Percentiles rank a stretch among this genome's conserved stretches.
These are phyloP conservation scores for Calonectria hongkongensis DNA, from an alignment of 2,329 filamentous ascomycete genomes.

Conservation along the genomic window DNA sequence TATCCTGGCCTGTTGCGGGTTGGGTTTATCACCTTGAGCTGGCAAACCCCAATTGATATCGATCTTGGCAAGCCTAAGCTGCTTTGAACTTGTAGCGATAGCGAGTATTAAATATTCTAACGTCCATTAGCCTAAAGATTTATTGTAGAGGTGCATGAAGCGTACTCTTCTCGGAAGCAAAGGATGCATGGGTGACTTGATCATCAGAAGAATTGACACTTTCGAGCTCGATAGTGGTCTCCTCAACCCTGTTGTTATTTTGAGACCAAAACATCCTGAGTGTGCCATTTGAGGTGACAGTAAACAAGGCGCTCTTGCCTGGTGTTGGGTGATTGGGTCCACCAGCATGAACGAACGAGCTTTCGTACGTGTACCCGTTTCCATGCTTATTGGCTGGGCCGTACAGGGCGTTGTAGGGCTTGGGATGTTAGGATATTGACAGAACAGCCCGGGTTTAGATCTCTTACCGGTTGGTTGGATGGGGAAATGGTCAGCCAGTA, in stretches of 20 bases:
- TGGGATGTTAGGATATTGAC: not conserved
- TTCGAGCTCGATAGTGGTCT: conserved; percentile 84
- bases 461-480: conserved; percentile 61
- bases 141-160: not conserved
- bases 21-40: conserved; percentile 72
- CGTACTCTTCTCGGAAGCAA: conserved; percentile 84
- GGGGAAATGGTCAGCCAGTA: conserved; percentile 85
- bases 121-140: conserved; percentile 52
- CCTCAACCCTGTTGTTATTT: conserved; percentile 81
- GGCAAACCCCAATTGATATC: conserved; percentile 81
- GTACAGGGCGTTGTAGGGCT: conserved; percentile 68
- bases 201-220: conserved; percentile 83
- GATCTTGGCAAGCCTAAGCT: conserved; percentile 84
- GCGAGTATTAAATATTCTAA: conserved; percentile 76
- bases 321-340: conserved; percentile 84
- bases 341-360: conserved; percentile 77
- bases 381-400: conserved; percentile 79
- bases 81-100: conserved; percentile 80
- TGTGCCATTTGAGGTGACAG: conserved; percentile 83
- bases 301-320: conserved; percentile 83
- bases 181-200: conserved; percentile 85
- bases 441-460: not conserved
- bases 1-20: conserved; percentile 65
- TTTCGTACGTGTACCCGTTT: conserved; percentile 81
- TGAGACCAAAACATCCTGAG: conserved; percentile 88